A percentile compares a stretch with the other conserved stretches of the same genome.
These are phyloP conservation scores for Tillandsia fasciculata DNA, from an alignment of 176 grass and related monocot genomes.

Conservation along the genomic window DNA sequence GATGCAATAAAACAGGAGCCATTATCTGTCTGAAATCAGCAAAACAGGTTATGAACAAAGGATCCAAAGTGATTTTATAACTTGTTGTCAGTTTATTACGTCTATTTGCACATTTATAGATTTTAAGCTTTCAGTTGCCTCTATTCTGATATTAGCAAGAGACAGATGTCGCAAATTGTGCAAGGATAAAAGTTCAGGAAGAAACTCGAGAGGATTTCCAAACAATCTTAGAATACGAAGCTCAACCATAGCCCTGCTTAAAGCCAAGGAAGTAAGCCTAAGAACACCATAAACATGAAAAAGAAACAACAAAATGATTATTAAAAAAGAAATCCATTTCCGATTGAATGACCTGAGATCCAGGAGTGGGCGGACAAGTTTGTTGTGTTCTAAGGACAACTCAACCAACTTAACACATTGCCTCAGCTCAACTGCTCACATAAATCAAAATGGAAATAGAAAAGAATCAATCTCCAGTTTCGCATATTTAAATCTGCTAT, in stretches of 20 bases:
- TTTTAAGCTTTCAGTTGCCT: conserved; percentile 85
- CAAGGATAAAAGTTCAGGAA: conserved; percentile 90
- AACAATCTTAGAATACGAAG: conserved; percentile 82
- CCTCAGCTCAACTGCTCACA: conserved; percentile 62
- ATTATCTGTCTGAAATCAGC: conserved; percentile 79
- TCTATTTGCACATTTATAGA: conserved; percentile 88
- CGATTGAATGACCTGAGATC: conserved; percentile 90
- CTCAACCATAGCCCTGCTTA: conserved; percentile 82
- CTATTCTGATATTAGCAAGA: conserved; percentile 97
- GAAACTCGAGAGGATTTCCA: conserved; percentile 96
- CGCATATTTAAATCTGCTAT: neutral
- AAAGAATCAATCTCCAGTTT: neutral
- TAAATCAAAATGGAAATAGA: neutral
- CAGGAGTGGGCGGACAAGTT: conserved; percentile 83
- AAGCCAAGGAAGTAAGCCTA: conserved; percentile 44
- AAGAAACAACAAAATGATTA: conserved; percentile 13
- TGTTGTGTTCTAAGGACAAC: conserved; percentile 89
- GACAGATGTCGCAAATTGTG: conserved; percentile 89
- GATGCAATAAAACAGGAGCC: conserved; percentile 75
- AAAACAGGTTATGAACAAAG: conserved; percentile 21
- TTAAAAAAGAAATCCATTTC: conserved; percentile 15
- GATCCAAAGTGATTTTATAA: conserved; percentile 9
- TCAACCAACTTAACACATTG: conserved; percentile 88
- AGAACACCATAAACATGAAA: conserved; percentile 16
- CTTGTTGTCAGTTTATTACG: conserved; percentile 33